A percentile compares a stretch with the other conserved stretches of the same genome.
These are phyloP conservation scores for Lolium rigidum DNA, from an alignment of 176 grass and related monocot species.

Conservation along the genomic window DNA sequence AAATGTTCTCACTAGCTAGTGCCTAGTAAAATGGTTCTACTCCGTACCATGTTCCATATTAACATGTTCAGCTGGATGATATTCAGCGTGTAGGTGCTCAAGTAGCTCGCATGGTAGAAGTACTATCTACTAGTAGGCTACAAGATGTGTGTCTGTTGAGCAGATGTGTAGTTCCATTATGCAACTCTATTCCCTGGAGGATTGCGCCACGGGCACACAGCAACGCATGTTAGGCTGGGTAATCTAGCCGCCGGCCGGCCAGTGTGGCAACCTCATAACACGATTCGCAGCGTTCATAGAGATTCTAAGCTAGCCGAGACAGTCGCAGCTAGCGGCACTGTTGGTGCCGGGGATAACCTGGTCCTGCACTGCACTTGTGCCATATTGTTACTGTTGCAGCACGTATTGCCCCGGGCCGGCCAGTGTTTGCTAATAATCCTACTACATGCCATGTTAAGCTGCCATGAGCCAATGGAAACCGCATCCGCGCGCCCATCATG, in stretches of 20 bases:
- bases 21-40: neutral
- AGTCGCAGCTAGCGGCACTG: neutral
- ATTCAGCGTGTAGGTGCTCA: neutral
- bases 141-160: too few relatives aligned
- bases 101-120: neutral
- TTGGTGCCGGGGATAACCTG: neutral
- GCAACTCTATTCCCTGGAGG: neutral
- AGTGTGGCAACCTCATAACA: neutral
- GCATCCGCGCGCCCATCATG: neutral
- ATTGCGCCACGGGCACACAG: neutral
- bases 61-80: neutral
- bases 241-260: neutral
- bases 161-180: neutral
- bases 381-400: neutral
- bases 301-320: neutral
- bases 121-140: too few relatives aligned
- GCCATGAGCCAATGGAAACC: constrained; percentile 11
- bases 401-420: neutral
- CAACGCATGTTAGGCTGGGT: neutral
- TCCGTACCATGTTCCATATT: neutral
- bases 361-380: neutral
- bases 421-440: neutral
- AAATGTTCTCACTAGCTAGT: neutral
- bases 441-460: neutral
- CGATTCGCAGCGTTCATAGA: neutral